phyloP scores from a whole-genome alignment of 768 basidiomycete species.

The Phallus indusiatus region DNA sequence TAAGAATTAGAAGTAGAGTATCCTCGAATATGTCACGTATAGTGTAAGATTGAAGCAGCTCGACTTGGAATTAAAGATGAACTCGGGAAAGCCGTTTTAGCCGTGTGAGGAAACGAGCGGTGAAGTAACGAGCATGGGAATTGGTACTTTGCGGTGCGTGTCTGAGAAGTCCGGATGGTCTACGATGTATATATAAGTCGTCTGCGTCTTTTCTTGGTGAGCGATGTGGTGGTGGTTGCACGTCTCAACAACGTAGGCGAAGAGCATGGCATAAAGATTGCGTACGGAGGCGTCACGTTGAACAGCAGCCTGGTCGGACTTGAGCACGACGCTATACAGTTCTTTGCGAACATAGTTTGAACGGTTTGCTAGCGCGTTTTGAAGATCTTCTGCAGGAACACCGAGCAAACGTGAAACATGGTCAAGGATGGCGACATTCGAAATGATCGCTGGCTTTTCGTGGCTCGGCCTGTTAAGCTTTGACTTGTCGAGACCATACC shows the following conservation, averaged over 20 bases:
- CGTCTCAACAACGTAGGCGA: no score
- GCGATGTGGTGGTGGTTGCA: conserved; percentile 72
- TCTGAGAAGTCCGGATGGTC: conserved; percentile 82
- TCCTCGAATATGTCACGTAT: conserved; percentile 68
- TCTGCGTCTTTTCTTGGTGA: conserved; percentile 43
- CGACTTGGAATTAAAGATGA: conserved; percentile 82
- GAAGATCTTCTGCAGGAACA: conserved; percentile 68
- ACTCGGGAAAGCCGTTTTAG: conserved; percentile 78
- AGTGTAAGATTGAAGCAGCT: conserved; percentile 73
- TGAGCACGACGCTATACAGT: no score
- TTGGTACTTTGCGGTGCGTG: conserved; percentile 52
- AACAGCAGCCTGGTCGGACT: no score
- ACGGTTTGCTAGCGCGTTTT: conserved; percentile 70
- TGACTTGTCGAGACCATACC: conserved; percentile 85
- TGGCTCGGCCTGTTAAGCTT: conserved; percentile 61
- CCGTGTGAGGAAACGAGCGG: conserved; percentile 72
- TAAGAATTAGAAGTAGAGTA: conserved; percentile 43
- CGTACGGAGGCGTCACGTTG: no score
- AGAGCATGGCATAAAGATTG: no score
- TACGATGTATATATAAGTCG: conserved; percentile 61
- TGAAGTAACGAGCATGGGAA: conserved; percentile 51
- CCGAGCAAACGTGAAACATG: conserved; percentile 70
- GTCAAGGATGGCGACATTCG: conserved; percentile 45
- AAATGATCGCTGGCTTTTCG: conserved; percentile 55
- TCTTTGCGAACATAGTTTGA: conserved; percentile 87